Conservation (phyloP, 495 filamentous ascomycete species). For the Xylaria palmicola region DNA sequence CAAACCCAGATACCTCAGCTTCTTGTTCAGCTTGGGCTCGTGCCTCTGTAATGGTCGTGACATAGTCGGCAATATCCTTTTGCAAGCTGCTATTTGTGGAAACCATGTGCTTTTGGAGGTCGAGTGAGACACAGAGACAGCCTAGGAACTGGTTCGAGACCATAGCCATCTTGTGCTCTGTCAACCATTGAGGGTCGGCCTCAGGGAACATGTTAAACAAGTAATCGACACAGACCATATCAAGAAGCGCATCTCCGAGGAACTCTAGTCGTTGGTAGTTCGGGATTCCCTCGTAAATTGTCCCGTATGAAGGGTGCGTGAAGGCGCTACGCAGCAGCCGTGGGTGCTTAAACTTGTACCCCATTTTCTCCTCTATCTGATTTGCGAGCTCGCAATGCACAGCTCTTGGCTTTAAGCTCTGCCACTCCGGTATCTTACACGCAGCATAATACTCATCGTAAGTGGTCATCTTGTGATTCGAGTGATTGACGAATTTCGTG, state of each 20-base stretch:
- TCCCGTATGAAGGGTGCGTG: slow-evolving; percentile 76
- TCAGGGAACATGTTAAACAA: slow-evolving; percentile 74
- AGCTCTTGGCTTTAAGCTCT: slow-evolving; percentile 55
- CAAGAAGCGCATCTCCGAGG: slow-evolving; percentile 84
- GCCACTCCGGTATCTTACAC: slow-evolving; percentile 74
- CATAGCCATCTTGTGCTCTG: slow-evolving; percentile 99
- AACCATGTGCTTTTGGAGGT: slow-evolving; percentile 72
- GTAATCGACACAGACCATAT: slow-evolving; percentile 81
- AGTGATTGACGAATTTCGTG: slow-evolving; percentile 65
- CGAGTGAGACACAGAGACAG: slow-evolving; percentile 71
- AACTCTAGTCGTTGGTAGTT: slow-evolving; percentile 94
- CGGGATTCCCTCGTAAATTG: slow-evolving; percentile 71
- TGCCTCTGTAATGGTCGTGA: slow-evolving; percentile 61
- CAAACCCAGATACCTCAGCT: slow-evolving; percentile 30
- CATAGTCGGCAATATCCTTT: slow-evolving; percentile 67
- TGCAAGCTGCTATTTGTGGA: slow-evolving; percentile 59
- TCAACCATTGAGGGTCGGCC: slow-evolving; percentile 93
- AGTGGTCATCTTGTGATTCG: slow-evolving; percentile 62
- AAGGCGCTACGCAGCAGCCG: slow-evolving; percentile 81
- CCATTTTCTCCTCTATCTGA: slow-evolving; percentile 63
- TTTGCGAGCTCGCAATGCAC: slow-evolving; percentile 65
- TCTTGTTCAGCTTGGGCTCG: slow-evolving; percentile 43
- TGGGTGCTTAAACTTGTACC: slow-evolving; percentile 80
- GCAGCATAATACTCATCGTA: slow-evolving; percentile 71
- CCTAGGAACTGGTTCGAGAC: slow-evolving; percentile 95